A percentile compares a stretch with the other conserved stretches of the same genome.
Evolutionary conservation across 495 filamentous ascomycete species (phyloP).

Genomic region (Penicillium arizonense): DNA sequence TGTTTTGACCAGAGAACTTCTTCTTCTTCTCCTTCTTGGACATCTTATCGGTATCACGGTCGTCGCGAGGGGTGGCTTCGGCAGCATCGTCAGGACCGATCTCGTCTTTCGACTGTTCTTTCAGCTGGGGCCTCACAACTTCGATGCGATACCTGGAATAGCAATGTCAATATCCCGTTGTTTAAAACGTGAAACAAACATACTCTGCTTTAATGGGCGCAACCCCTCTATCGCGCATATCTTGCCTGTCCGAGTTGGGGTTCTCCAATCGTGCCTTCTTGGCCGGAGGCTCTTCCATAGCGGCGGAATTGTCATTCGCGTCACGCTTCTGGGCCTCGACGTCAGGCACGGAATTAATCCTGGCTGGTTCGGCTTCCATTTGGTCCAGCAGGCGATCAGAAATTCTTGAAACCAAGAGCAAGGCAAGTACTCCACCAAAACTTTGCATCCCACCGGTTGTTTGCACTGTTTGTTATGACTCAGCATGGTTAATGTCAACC

Average conservation of each 20-base stretch:
- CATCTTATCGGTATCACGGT: slow-evolving; percentile 29
- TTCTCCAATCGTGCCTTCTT: slow-evolving; percentile 61
- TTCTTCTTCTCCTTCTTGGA: slow-evolving; percentile 61
- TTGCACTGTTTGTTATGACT: too few relatives aligned
- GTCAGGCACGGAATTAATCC: neutral
- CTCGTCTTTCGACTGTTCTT: slow-evolving; percentile 17
- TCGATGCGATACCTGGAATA: slow-evolving; percentile 57
- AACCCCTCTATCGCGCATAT: slow-evolving; percentile 61
- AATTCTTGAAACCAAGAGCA: too few relatives aligned
- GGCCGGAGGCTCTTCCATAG: slow-evolving; percentile 45
- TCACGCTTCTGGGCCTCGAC: slow-evolving; percentile 15
- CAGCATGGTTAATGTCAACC: too few relatives aligned
- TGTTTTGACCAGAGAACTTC: slow-evolving; percentile 80
- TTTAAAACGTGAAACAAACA: slow-evolving; percentile 17
- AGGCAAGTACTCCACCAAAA: too few relatives aligned
- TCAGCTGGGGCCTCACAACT: slow-evolving; percentile 18
- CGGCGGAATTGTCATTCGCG: slow-evolving; percentile 7
- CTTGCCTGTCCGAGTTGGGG: slow-evolving; percentile 19
- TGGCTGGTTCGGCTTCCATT: too few relatives aligned
- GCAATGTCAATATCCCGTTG: slow-evolving; percentile 4
- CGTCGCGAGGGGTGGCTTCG: slow-evolving; percentile 53
- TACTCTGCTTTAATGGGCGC: slow-evolving; percentile 86
- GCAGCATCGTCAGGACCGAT: slow-evolving; percentile 62
- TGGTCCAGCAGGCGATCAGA: too few relatives aligned
- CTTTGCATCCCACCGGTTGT: too few relatives aligned